phyloP scores from a whole-genome alignment of 345 rosid genomes.

The Lagerstroemia speciosa region DNA sequence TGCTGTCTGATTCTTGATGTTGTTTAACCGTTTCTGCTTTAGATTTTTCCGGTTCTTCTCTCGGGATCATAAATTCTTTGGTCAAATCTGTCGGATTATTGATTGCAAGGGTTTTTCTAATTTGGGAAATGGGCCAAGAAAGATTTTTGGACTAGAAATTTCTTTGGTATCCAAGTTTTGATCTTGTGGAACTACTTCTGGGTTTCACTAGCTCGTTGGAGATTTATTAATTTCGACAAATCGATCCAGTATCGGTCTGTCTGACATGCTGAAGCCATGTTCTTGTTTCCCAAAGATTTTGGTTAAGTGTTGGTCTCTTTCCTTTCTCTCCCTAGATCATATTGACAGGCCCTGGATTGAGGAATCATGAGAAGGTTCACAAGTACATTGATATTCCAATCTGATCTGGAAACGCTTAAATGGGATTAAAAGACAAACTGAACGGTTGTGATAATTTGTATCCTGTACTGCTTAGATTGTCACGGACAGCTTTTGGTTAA shows the following conservation, averaged over 20 bases:
- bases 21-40: no score
- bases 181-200: no score
- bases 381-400: slow-evolving; percentile 4
- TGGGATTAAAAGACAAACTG: slow-evolving; percentile 7
- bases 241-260: not conserved
- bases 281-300: not conserved
- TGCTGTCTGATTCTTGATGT: no score
- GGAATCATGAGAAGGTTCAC: not conserved
- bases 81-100: no score
- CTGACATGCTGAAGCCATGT: not conserved
- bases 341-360: not conserved
- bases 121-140: no score
- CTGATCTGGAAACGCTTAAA: slow-evolving; percentile 19
- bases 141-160: no score
- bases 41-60: no score
- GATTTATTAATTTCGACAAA: not conserved
- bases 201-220: no score
- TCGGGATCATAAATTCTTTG: no score
- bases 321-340: not conserved
- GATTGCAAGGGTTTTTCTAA: no score
- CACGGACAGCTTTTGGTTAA: slow-evolving; percentile 8
- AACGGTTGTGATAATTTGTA: slow-evolving; percentile 10
- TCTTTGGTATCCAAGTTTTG: no score
- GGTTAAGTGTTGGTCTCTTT: not conserved
- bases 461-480: slow-evolving; percentile 10